phyloP scores from a whole-genome alignment of 1,139 yeast species.

The Kluyveromyces sp. region DNA sequence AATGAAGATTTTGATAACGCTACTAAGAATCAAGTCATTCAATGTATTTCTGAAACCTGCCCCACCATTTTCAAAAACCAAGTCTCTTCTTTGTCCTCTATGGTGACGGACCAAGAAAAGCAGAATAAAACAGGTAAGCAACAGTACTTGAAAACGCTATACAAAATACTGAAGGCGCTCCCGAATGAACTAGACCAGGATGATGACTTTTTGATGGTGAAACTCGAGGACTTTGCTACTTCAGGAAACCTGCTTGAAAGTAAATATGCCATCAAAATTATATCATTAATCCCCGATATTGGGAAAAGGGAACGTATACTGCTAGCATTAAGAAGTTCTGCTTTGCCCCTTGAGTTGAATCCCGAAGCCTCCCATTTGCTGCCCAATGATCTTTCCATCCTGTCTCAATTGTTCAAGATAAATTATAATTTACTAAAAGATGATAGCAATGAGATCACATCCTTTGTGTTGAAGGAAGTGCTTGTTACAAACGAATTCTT shows the following conservation, averaged over 20 bases:
- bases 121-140: conserved; percentile 1
- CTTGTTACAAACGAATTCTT: conserved; percentile 41
- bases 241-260: conserved; percentile 58
- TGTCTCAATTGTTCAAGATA: conserved; percentile 55
- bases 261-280: conserved; percentile 54
- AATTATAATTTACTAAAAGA: conserved; percentile 48
- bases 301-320: conserved; percentile 32
- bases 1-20: background rate
- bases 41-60: conserved; percentile 50
- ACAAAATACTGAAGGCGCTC: conserved; percentile 46
- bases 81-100: conserved; percentile 39
- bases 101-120: background rate
- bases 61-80: conserved; percentile 65
- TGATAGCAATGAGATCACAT: conserved; percentile 51
- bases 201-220: conserved; percentile 36
- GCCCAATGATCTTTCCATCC: conserved; percentile 37
- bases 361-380: background rate
- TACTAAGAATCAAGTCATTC: conserved; percentile 35
- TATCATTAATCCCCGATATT: conserved; percentile 43
- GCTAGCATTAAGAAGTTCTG: conserved; percentile 38
- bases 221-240: conserved; percentile 40
- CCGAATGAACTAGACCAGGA: conserved; percentile 23
- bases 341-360: conserved; percentile 43
- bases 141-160: conserved; percentile 52
- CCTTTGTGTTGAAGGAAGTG: conserved; percentile 53